Base-by-base conservation (phyloP, 371 early-diverging fungal genomes). In the Mortierella sp. region DNA sequence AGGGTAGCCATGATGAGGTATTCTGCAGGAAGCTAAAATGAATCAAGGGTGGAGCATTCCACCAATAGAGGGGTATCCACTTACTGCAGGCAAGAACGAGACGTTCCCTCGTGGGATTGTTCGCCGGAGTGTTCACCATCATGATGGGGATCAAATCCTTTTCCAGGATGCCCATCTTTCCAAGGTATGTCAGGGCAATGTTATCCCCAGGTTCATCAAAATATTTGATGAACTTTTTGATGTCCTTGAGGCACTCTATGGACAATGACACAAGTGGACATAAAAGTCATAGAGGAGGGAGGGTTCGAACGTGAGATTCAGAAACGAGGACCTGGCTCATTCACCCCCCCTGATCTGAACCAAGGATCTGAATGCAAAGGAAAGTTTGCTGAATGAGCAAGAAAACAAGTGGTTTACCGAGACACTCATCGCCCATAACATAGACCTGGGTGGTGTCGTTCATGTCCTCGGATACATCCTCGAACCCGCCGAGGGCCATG, bases 101-200 rank as follows among this genome's bases (percentile, higher is more conserved):
- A 8, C 88, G 82, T 48, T 84, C 79, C 27, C 72, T 67, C 26
- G 42, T 58, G 12, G 51, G 55, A 31, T 65, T 74, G 27, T 63
- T 58, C 30, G 83, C 64, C 18, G 83, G 78, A n/a, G 82, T 80
- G 55, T 87, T 83, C 18, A 84, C 65, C 26, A 85, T 69, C 43
- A 95, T 84, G 45, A 95, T 89, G 16, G 96, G 96, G 28, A 95
- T 84, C 42, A 95, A 82, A 79, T 95, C 94, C 31, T 82, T 83
- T 52, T 88, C 86, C 24, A 96, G 70, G 1, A 93, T 80, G 26
- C 87, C 82, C 86, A 90, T 91, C 52, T 90, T 88, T 19, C 90
- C 90, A 1, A 96, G 83, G 48, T 86, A 84, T 18, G 85, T 83
- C n/a, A 90, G 72, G 5, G 90, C 90, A 3, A 72, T 62, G 30